Evolutionary conservation across 805 yeast genomes (phyloP).

Genomic region (Yamadazyma philogaea): DNA sequence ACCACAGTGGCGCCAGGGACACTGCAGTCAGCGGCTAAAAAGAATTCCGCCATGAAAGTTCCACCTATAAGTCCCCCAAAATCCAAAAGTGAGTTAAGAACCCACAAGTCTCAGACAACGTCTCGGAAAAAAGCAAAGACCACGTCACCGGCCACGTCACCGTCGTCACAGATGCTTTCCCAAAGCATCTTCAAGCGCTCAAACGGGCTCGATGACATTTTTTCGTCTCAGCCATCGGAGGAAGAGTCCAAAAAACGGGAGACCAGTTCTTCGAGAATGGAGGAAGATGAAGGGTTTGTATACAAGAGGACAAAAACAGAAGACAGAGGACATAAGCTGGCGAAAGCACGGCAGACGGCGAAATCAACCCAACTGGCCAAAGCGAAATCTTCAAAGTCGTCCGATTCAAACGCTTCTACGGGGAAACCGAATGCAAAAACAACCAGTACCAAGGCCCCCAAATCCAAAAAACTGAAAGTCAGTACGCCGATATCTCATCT

Average conservation of each 20-base stretch:
- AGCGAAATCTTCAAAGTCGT: not conserved
- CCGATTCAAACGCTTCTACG: slow-evolving; percentile 11
- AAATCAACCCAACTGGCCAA: not conserved
- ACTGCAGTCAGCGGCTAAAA: not conserved
- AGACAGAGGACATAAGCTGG: not conserved
- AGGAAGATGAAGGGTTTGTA: slow-evolving; percentile 33
- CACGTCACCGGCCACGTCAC: not conserved
- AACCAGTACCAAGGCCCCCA: slow-evolving; percentile 16
- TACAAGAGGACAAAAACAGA: slow-evolving; percentile 22
- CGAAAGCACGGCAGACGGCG: not conserved
- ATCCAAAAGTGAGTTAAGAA: not conserved
- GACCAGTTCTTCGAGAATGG: slow-evolving; percentile 7
- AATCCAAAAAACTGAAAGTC: slow-evolving; percentile 12
- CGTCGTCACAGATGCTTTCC: slow-evolving; percentile 1
- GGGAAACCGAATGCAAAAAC: slow-evolving; percentile 23
- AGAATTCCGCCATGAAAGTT: not conserved
- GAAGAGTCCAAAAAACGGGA: slow-evolving; percentile 1
- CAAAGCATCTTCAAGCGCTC: slow-evolving; percentile 11
- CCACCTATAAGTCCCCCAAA: not conserved
- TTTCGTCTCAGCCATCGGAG: slow-evolving; percentile 9
- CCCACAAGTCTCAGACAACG: not conserved
- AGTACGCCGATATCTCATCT: slow-evolving; percentile 26
- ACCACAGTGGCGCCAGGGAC: not conserved
- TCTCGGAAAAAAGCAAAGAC: not conserved
- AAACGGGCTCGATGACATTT: slow-evolving; percentile 12